These are phyloP conservation scores for Monosporascus sp. DNA, from an alignment of 2,329 filamentous ascomycete species.

Conservation along the genomic window DNA sequence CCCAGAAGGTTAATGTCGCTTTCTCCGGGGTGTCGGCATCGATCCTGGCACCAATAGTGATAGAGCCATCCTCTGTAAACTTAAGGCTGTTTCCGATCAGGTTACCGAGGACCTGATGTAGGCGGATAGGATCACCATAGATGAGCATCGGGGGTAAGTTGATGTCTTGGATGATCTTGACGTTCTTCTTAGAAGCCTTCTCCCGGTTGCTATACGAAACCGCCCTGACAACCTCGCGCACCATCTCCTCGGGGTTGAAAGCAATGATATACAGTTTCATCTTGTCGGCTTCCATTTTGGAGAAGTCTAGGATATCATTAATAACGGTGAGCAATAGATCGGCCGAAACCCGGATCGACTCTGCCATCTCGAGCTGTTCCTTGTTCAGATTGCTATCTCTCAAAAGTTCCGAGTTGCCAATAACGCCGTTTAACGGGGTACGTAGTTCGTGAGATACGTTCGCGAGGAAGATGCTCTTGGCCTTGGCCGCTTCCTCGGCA, in stretches of 20 bases:
- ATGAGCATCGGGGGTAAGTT: constrained; percentile 68
- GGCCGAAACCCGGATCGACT: constrained; percentile 79
- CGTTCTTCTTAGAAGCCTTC: constrained; percentile 56
- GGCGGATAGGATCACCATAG: constrained; percentile 59
- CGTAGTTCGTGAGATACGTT: constrained; percentile 78
- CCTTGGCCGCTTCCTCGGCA: constrained; percentile 77
- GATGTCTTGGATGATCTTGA: constrained; percentile 64
- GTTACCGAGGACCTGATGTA: constrained; percentile 70
- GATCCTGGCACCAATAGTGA: constrained; percentile 74
- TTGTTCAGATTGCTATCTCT: constrained; percentile 68
- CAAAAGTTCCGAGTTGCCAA: constrained; percentile 80
- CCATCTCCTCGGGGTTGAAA: constrained; percentile 63
- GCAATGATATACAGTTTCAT: constrained; percentile 73
- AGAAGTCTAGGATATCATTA: constrained; percentile 94
- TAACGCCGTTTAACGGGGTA: constrained; percentile 80
- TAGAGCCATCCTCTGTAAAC: constrained; percentile 80
- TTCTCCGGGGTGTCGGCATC: constrained; percentile 65
- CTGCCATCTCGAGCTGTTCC: constrained; percentile 79
- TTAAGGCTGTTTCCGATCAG: constrained; percentile 91
- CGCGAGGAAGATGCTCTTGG: constrained; percentile 74
- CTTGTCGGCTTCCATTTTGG: constrained; percentile 84
- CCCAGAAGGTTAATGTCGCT: constrained; percentile 76
- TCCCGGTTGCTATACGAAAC: constrained; percentile 62
- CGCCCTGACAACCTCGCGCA: constrained; percentile 60
- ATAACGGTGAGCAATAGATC: constrained; percentile 87